Evolutionary conservation across 1,284 basidiomycete genomes (phyloP), one percentile per base, ranked within the genome.

Genomic region (Cerrena zonata): DNA sequence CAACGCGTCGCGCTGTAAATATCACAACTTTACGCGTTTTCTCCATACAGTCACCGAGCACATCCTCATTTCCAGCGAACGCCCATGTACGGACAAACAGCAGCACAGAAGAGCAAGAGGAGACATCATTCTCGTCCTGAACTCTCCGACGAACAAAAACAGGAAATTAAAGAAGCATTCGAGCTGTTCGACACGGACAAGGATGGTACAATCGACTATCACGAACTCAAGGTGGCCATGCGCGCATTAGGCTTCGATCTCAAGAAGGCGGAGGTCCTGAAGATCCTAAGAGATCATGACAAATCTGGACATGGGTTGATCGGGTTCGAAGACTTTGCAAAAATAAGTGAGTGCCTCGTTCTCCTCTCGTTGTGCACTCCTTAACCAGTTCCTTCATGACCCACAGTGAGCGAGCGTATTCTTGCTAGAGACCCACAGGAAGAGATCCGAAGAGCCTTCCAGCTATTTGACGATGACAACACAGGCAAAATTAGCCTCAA

Each of bases 111-210:
- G 66, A 78, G 82, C 37, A 89, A 87, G 61, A 71, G 86, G 55
- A 78, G 85, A 53, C 75, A 82, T 1, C 84, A 87, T 55, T 48
- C 79, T 27, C 84, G 86, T 25, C 88, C 87, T 54, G 86, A 91
- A 53, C 82, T 98, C 39, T 84, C 88, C 2, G 94, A 97, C 52
- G 94, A 98, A 66, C 94, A 98, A 68, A 90, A 92, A 61, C 88
- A 93, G 64, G 95, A 99, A 72, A 96, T 99, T 60, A 94, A 94
- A 66, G 96, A 99, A 66, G 96, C 96, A 0, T 99, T 99, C 65
- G 94, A 98, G 69, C 84, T 99, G 51, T 99, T 99, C 65, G 96
- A 99, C 72, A 92, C 93, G 27, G 95, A 99, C 78, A 97, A 97
- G 76, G 95, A 99, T 64, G 92, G 93, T n/a, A 85, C 79, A 48